Evolutionary conservation across 1,284 basidiomycete genomes (phyloP).

Genomic region (Paramarasmius palmivorus): DNA sequence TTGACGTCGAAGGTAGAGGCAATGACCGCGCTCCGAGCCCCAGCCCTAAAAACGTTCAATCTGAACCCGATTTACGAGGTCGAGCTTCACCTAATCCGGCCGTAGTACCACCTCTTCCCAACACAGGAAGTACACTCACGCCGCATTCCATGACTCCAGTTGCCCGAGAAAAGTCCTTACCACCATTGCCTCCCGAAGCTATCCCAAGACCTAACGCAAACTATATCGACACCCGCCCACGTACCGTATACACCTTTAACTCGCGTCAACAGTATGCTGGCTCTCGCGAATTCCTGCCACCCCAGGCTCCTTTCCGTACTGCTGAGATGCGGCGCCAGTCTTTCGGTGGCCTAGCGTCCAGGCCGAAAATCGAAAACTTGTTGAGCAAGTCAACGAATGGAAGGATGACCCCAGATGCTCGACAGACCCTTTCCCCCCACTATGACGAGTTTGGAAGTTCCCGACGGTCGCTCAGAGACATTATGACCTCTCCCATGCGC

Average conservation of each 20-base stretch:
- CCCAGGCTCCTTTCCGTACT: conserved; percentile 62
- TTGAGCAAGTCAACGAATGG: conserved; percentile 14
- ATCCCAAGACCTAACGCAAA: conserved; percentile 27
- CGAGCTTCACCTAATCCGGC: conserved; percentile 37
- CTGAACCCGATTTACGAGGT: conserved; percentile 60
- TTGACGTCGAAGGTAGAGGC: conserved; percentile 36
- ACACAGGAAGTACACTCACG: conserved; percentile 28
- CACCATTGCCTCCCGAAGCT: conserved; percentile 68
- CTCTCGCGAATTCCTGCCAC: conserved; percentile 53
- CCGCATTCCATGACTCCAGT: conserved; percentile 30
- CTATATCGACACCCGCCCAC: conserved; percentile 52
- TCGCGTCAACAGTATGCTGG: conserved; percentile 44
- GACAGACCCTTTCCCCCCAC: conserved; percentile 32
- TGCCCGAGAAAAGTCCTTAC: conserved; percentile 71
- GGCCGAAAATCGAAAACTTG: conserved; percentile 42
- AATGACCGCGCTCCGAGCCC: conserved; percentile 30
- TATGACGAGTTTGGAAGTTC: conserved; percentile 72
- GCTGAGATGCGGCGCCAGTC: conserved; percentile 68
- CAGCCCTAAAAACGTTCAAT: conserved; percentile 42
- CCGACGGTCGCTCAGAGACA: conserved; percentile 45
- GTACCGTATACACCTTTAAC: conserved; percentile 65
- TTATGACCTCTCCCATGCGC: conserved; percentile 3
- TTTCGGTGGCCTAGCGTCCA: conserved; percentile 63
- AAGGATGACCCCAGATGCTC: conserved; percentile 22
- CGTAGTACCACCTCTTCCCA: conserved; percentile 29